These are phyloP conservation scores for Neospora caninum DNA, from an alignment of 169 alveolate genomes.

Conservation along the genomic window DNA sequence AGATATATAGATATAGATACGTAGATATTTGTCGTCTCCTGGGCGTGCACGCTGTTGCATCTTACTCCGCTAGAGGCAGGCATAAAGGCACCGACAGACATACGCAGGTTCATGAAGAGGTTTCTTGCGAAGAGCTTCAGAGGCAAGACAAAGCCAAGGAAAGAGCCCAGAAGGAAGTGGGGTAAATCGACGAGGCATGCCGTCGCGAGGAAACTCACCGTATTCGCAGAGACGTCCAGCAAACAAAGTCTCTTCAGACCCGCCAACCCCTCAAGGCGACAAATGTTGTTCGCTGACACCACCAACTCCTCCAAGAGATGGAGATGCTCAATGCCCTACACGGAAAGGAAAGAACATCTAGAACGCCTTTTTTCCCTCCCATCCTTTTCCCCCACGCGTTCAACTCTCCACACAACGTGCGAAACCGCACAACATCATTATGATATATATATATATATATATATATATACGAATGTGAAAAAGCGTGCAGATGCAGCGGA, in stretches of 20 bases:
- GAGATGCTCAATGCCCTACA: not conserved
- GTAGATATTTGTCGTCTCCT: not conserved
- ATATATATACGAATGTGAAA: not conserved
- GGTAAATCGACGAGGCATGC: too few species aligned
- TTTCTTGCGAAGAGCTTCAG: too few species aligned
- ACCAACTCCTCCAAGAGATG: not conserved
- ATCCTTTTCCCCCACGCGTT: not conserved
- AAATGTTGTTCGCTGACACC: not conserved
- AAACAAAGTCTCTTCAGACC: not conserved
- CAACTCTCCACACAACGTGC: too few species aligned
- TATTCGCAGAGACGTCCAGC: constrained; percentile 28
- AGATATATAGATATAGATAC: not conserved
- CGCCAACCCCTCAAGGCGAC: not conserved
- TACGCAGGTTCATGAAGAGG: too few species aligned
- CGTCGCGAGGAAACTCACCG: not conserved
- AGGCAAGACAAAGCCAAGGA: not conserved
- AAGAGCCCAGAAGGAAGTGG: not conserved
- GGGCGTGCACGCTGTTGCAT: too few species aligned
- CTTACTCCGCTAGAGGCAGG: too few species aligned
- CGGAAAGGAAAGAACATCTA: not conserved
- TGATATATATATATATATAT: too few species aligned
- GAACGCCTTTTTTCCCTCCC: not conserved
- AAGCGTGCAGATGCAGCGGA: too few species aligned
- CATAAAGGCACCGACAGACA: too few species aligned
- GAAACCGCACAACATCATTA: too few species aligned